Percentiles rank a stretch among this genome's conserved stretches.
These are phyloP conservation scores for Huntiella moniliformis DNA, from an alignment of 2,329 filamentous ascomycete species.

Conservation along the genomic window DNA sequence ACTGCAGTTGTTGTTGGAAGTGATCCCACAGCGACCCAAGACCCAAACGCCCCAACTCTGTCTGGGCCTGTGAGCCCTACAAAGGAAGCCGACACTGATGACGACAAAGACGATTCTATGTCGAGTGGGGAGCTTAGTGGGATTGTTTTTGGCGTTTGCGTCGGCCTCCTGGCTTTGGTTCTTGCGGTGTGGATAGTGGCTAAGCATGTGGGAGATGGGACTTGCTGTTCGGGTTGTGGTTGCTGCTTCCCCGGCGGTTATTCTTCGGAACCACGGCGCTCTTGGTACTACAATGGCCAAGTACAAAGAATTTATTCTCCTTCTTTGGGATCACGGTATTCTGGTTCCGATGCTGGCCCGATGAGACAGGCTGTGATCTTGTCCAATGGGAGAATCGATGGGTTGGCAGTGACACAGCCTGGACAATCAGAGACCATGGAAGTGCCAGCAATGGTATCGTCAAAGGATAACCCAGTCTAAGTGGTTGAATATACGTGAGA, in stretches of 20 bases:
- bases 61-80: not conserved
- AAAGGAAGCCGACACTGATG: not conserved
- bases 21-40: not conserved
- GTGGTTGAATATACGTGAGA: no score
- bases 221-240: not conserved
- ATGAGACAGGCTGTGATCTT: no score
- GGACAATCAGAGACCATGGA: no score
- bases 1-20: not conserved
- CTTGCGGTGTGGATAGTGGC: slow-evolving; percentile 1
- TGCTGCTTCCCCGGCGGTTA: not conserved
- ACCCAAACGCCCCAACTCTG: not conserved
- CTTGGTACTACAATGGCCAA: no score
- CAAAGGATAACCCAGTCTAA: no score
- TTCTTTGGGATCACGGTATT: no score
- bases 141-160: slow-evolving; percentile 7
- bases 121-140: slow-evolving; percentile 7
- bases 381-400: no score
- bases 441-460: no score
- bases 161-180: slow-evolving; percentile 2
- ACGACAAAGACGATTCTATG: not conserved
- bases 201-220: slow-evolving; percentile 7
- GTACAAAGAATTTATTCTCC: no score
- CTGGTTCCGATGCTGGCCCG: no score
- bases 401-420: no score
- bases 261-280: no score